Base-by-base conservation (phyloP, 805 yeast genomes). In the Saccharomyces cerevisiae region DNA sequence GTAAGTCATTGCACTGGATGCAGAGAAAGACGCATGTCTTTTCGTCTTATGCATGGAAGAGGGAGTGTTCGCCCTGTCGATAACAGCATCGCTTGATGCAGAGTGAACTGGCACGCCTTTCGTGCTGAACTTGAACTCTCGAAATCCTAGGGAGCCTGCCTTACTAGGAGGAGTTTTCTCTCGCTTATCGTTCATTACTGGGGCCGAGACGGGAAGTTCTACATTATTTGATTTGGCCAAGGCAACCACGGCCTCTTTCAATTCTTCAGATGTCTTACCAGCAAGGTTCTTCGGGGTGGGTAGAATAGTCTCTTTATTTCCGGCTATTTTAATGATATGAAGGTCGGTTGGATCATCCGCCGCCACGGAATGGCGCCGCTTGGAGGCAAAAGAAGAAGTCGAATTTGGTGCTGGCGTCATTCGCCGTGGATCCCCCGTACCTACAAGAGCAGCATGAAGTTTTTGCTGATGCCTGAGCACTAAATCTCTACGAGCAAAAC, bases 381-480 rank as follows among this genome's bases (percentile, higher is more conserved):
- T 36, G 11, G 43, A 13, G 24, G 43, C 43, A 17, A 36, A 36
- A 4, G 43, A 17, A 17, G 43, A 17, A 36, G 8, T 17, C 22
- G 43, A 9, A 10, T 21, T 36, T 9, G 43, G 24, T 36, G 43
- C 17, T 21, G 43, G 24, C 13, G 43, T 21, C 43, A 17, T 36
- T 10, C 17, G 43, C 24, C 17, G 24, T 11, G 24, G 1, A 21
- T 36, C 24, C 11, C 43, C 43, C 43, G 43, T 36, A 56, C 65
- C 63, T 50, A 74, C 49, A 68, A 76, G 49, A 6, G 73, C 63
- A 0, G 86, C 71, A 64, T 94, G 99, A 36, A 94, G 79, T 67
- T 94, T 94, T 71, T 90, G 97, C 73, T 89, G 96, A 74, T 94
- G 99, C 56, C 99, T 79, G 53, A 94, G 77, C 29, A 94, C 89